Evolutionary conservation across 2,329 filamentous ascomycete species (phyloP).

Genomic region (Pezicula radicicola): DNA sequence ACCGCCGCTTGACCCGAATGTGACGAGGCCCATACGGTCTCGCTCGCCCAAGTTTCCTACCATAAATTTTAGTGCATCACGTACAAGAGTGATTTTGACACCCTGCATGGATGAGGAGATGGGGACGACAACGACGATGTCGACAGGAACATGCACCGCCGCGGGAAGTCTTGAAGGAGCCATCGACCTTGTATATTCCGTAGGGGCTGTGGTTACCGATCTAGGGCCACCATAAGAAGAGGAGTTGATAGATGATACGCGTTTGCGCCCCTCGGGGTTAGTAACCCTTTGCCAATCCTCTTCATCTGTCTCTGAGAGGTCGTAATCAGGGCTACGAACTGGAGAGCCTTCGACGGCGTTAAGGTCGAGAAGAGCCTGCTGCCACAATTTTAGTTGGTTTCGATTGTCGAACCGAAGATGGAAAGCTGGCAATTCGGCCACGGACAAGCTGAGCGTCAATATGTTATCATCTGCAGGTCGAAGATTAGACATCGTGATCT

Average conservation of each 20-base stretch:
- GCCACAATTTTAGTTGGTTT: slow-evolving; percentile 85
- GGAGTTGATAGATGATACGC: slow-evolving; percentile 80
- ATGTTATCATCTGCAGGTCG: slow-evolving; percentile 68
- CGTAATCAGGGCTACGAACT: slow-evolving; percentile 71
- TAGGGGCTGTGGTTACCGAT: slow-evolving; percentile 84
- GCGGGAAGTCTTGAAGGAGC: slow-evolving; percentile 34
- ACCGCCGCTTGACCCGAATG: slow-evolving; percentile 91
- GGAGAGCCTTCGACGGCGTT: slow-evolving; percentile 66
- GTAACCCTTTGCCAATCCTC: slow-evolving; percentile 74
- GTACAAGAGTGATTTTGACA: slow-evolving; percentile 93
- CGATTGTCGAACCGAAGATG: slow-evolving; percentile 86
- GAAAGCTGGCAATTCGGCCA: slow-evolving; percentile 89
- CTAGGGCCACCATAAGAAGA: slow-evolving; percentile 76
- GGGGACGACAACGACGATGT: slow-evolving; percentile 94
- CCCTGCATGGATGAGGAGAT: slow-evolving; percentile 99
- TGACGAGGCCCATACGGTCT: slow-evolving; percentile 95
- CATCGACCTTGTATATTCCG: slow-evolving; percentile 77
- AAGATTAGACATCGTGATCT: slow-evolving; percentile 30
- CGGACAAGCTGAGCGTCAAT: slow-evolving; percentile 85
- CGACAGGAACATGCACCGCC: slow-evolving; percentile 79
- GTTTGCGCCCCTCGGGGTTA: slow-evolving; percentile 44
- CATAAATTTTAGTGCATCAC: slow-evolving; percentile 89
- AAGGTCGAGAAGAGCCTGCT: slow-evolving; percentile 80
- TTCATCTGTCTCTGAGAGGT: slow-evolving; percentile 82
- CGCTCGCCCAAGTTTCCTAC: slow-evolving; percentile 85